These are phyloP conservation scores for Raphanus raphanistrum DNA, from an alignment of 345 rosid species.

Conservation along the genomic window DNA sequence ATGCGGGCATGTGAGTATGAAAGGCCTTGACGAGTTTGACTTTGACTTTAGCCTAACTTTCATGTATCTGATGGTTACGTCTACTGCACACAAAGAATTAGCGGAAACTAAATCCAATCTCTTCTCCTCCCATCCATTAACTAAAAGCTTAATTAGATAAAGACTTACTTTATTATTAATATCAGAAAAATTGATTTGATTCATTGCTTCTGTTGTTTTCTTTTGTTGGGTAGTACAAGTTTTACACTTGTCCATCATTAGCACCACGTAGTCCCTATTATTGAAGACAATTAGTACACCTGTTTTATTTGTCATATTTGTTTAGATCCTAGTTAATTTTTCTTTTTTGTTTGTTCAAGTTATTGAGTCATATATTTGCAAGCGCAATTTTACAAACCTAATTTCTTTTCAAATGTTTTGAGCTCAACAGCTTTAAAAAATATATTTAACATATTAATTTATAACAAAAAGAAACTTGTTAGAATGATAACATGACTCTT, in stretches of 20 bases:
- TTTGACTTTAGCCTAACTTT: conserved; percentile 39
- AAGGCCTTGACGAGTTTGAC: conserved; percentile 31
- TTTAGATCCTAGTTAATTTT: not conserved
- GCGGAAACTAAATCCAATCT: conserved; percentile 37
- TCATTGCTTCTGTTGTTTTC: conserved; percentile 10
- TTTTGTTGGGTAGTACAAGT: not conserved
- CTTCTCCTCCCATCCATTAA: conserved; percentile 3
- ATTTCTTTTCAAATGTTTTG: not conserved
- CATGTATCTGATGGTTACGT: conserved; percentile 30
- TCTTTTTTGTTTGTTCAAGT: not conserved
- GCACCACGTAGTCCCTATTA: conserved; percentile 24
- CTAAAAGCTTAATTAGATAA: not conserved
- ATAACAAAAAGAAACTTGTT: not conserved
- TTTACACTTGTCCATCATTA: conserved; percentile 28
- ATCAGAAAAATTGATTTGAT: conserved; percentile 21
- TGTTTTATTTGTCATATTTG: conserved; percentile 14
- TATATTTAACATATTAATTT: not conserved
- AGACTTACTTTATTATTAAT: not conserved
- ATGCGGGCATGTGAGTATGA: conserved; percentile 20
- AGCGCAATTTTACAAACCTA: not conserved
- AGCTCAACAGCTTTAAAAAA: not conserved
- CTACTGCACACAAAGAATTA: not conserved
- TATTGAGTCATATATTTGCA: not conserved
- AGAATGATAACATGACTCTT: not conserved
- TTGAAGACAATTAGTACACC: conserved; percentile 12